Base-by-base conservation (phyloP, 345 rosid species). In the Citrus sinensis region DNA sequence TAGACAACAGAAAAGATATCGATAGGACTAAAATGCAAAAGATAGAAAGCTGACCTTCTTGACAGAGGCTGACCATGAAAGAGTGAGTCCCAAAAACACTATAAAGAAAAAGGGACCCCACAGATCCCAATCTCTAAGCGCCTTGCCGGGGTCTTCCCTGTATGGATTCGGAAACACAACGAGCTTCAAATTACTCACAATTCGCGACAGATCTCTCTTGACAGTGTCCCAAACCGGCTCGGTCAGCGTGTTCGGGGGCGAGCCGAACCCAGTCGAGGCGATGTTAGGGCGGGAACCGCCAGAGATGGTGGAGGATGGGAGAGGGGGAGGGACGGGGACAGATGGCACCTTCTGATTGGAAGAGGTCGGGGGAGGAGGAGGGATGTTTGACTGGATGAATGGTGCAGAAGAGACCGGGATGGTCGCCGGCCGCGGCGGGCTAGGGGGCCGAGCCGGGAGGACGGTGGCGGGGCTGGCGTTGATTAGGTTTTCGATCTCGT, bases 191-290 rank as follows among this genome's bases (percentile, higher is more conserved):
- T 97, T 94, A 80, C 97, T 97, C 34, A 94, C 93, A 67, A 94
- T 97, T 84, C 99, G 86, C 14, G 93, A 90, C 78, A 97, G 94
- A 90, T 97, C 99, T 74, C 99, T 88, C 88, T 94, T 97, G 42
- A 97, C 94, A 4, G 99, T 94, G 82, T 94, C 98, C 98, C 93
- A 94, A 0, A 96, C 99, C 22, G 97, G 99, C 89, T 96, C 99
- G 62, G 98, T 96, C 83, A 94, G 81, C 42, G 99, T 96, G 73
- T 96, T 92, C 1, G 98, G 90, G n/a, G 89, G 74, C 16, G 99
- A 77, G 20, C 98, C 97, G 77, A 96, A 96, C 1, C 94, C 98
- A 19, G 80, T 78, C 14, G 84, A 11, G 16, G 74, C 80, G 67
- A 83, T 51, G 56, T 58, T 78, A 6, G 79, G 66, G 17, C 20